These are phyloP conservation scores for Zygosaccharomyces pseudorouxii DNA, from an alignment of 805 yeast genomes.

Conservation along the genomic window DNA sequence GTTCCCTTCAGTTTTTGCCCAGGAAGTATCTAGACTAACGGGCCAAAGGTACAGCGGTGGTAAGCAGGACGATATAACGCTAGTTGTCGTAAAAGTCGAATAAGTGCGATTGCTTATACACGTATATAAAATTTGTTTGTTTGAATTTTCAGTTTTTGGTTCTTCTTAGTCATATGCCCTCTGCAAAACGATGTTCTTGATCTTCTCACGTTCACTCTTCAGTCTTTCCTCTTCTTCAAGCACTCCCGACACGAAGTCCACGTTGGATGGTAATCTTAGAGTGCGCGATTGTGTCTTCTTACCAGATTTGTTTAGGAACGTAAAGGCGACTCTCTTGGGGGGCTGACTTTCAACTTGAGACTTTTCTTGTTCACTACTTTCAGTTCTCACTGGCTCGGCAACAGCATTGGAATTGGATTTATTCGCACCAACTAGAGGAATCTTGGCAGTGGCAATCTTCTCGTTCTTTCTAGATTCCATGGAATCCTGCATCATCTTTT, in stretches of 20 bases:
- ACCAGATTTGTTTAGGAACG: conserved; percentile 52
- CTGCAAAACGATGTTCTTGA: conserved; percentile 50
- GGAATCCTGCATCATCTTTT: conserved; percentile 48
- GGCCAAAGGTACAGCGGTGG: conserved; percentile 81
- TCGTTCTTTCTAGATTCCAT: conserved; percentile 39
- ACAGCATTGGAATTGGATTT: conserved; percentile 1
- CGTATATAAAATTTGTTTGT: not conserved
- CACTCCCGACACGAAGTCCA: conserved; percentile 50
- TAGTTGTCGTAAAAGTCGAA: conserved; percentile 66
- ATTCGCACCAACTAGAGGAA: conserved; percentile 22
- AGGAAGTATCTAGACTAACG: conserved; percentile 60
- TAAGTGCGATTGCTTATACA: conserved; percentile 7
- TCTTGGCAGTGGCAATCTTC: conserved; percentile 23
- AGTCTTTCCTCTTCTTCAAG: conserved; percentile 47
- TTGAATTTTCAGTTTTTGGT: not conserved
- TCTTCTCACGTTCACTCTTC: conserved; percentile 50
- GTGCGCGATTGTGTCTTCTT: conserved; percentile 42
- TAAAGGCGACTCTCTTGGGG: conserved; percentile 41
- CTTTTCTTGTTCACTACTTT: not conserved
- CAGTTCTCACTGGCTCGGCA: not conserved
- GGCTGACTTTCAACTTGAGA: not conserved
- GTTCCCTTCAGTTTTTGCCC: conserved; percentile 83
- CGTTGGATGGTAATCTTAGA: conserved; percentile 49
- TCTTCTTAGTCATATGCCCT: conserved; percentile 32
- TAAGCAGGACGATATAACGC: conserved; percentile 91